These are phyloP conservation scores for Cyanophora paradoxa DNA, from an alignment of 78 protist genomes.

Conservation along the genomic window DNA sequence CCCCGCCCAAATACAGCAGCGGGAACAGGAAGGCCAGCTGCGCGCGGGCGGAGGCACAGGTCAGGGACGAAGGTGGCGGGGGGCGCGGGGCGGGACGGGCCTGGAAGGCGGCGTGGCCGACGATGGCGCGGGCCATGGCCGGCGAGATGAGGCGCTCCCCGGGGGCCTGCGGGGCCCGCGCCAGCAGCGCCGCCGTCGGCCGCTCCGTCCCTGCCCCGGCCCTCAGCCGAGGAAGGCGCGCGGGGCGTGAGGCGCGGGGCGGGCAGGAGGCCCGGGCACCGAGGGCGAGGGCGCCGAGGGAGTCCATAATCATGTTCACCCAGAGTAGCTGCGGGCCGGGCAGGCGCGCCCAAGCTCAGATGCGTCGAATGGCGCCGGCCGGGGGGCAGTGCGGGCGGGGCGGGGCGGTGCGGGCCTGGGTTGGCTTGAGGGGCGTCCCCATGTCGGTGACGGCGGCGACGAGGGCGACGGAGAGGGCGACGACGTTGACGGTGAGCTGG, in stretches of 20 bases:
- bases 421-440: constrained; percentile 49
- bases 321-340: constrained; percentile 60
- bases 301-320: constrained; percentile 94
- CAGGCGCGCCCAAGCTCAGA: not conserved
- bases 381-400: constrained; percentile 21
- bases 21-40: too few species aligned
- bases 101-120: constrained; percentile 15
- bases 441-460: constrained; percentile 22
- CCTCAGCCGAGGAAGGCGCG: too few species aligned
- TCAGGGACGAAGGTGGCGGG: too few species aligned
- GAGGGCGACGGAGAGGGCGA: constrained; percentile 62
- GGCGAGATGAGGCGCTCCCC: constrained; percentile 12
- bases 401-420: constrained; percentile 51
- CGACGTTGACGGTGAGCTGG: constrained; percentile 70
- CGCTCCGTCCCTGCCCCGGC: too few species aligned
- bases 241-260: too few species aligned
- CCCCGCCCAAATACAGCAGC: too few species aligned
- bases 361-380: not conserved
- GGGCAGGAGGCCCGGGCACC: too few species aligned
- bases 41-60: too few species aligned
- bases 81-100: too few species aligned
- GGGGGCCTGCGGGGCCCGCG: constrained; percentile 65
- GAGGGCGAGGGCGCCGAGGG: constrained; percentile 76
- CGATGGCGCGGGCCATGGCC: constrained; percentile 26
- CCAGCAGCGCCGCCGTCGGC: constrained; percentile 65